Base-by-base conservation (phyloP, 164 flowering plant genomes). In the Euptelea pleiosperma region DNA sequence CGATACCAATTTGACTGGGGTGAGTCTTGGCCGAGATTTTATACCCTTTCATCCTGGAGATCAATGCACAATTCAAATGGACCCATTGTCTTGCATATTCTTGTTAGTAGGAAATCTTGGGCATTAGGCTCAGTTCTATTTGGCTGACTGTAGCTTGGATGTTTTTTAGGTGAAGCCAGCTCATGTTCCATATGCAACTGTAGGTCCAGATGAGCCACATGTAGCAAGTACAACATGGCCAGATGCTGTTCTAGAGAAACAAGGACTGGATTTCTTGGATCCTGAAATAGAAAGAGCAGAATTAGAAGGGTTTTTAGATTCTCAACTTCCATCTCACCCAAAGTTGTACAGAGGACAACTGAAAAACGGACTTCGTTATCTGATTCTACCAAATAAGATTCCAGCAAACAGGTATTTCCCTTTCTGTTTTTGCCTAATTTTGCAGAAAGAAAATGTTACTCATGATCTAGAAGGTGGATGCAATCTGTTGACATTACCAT, bases 121-220 rank as follows among this genome's bases (percentile, higher is more conserved):
- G 28, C 31, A 25, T 30, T 46, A n/a, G 46, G 8, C 44, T 49
- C 36, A 52, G 8, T 26, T 60, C 39, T 43, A 15, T 44, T 62
- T 31, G 34, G 12, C 57, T 60, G 40, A 62, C 35, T 26, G 21
- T 22, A 21, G 26, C 41, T 33, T 48, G 58, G 8, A 47, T 47
- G 36, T 47, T 42, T 58, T 57, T 48, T 43, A 70, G 92, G 79
- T 63, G 49, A 84, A 71, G 63, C 72, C 65, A 61, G 34, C 25
- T 62, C 68, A 60, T 64, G 64, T 78, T 76, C 74, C 78, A 40
- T 42, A 34, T 75, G 96, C 96, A 51, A 73, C 91, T 63, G 78
- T 82, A 33, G 99, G 99, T 62, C 99, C 98, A 41, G 93, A 87
- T 75, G 99, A 91, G 82, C 99, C 97, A 50, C 99, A 91, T 76